A percentile compares a stretch with the other conserved stretches of the same genome.
Evolutionary conservation across 1,284 basidiomycete genomes (phyloP).

Genomic region (Cerioporus squamosus): DNA sequence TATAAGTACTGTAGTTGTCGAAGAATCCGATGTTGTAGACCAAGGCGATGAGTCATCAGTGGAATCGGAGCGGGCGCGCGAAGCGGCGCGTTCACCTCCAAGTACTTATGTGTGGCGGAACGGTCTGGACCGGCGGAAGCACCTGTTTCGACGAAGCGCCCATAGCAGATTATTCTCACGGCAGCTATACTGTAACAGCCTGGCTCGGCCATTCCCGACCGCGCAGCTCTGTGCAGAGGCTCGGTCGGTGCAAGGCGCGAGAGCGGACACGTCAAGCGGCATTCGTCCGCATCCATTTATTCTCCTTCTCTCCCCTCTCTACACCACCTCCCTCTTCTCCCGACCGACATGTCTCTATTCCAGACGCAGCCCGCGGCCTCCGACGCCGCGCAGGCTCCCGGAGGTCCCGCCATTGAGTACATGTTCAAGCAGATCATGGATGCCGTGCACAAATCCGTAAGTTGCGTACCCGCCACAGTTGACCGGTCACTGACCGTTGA

Average conservation of each 20-base stretch:
- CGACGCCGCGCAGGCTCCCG: constrained; percentile 24
- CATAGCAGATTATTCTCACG: too few species aligned
- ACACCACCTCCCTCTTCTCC: constrained; percentile 6
- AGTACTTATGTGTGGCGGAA: too few species aligned
- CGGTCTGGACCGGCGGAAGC: too few species aligned
- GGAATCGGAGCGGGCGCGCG: too few species aligned
- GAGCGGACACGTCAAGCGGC: constrained; percentile 24
- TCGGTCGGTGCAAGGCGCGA: constrained; percentile 3
- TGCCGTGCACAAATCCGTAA: constrained; percentile 72
- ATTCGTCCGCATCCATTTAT: too few species aligned
- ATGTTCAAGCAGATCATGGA: constrained; percentile 81
- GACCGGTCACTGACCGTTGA: constrained; percentile 2
- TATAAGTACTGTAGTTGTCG: too few species aligned
- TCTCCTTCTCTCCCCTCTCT: not conserved
- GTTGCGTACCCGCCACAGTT: constrained; percentile 31
- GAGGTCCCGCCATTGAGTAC: constrained; percentile 47
- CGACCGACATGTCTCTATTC: constrained; percentile 10
- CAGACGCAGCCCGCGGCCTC: constrained; percentile 5
- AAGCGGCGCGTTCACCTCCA: too few species aligned
- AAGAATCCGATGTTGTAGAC: too few species aligned
- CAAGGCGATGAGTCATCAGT: too few species aligned
- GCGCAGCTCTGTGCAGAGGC: too few species aligned
- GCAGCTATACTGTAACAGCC: constrained; percentile 7
- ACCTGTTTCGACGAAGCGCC: constrained; percentile 6
- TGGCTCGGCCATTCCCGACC: too few species aligned